Evolutionary conservation across 257 asterid genomes (phyloP).

Genomic region (Scutellaria minor): DNA sequence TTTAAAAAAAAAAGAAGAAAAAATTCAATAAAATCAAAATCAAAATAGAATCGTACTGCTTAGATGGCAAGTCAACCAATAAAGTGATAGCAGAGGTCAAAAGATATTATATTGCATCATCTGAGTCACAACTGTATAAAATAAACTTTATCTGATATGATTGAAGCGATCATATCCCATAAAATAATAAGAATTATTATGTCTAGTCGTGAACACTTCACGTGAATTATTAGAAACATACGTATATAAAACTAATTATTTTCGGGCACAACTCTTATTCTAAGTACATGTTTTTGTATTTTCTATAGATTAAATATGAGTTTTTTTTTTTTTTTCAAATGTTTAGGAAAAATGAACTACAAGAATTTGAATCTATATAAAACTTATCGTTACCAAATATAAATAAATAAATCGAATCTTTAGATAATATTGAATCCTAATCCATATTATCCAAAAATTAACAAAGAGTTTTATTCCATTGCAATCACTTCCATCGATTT

Average conservation of each 20-base stretch:
- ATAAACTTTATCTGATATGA: background rate
- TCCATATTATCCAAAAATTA: background rate
- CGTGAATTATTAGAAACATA: no score
- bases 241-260: no score
- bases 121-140: background rate
- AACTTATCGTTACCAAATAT: background rate
- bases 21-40: background rate
- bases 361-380: background rate
- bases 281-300: no score
- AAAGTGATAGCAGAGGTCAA: background rate
- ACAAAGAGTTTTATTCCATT: background rate
- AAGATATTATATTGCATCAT: background rate
- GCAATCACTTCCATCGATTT: background rate
- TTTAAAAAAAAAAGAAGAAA: background rate
- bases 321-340: no score
- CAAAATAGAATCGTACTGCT: background rate
- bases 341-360: background rate
- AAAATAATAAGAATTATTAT: no score
- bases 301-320: no score
- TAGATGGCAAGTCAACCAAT: constrained; percentile 20
- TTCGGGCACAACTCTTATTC: no score
- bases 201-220: no score
- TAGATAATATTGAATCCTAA: background rate
- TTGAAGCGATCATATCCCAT: background rate
- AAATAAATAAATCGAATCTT: no score